Conservation (phyloP, 73 alveolate genomes). For the Stentor coeruleus region DNA sequence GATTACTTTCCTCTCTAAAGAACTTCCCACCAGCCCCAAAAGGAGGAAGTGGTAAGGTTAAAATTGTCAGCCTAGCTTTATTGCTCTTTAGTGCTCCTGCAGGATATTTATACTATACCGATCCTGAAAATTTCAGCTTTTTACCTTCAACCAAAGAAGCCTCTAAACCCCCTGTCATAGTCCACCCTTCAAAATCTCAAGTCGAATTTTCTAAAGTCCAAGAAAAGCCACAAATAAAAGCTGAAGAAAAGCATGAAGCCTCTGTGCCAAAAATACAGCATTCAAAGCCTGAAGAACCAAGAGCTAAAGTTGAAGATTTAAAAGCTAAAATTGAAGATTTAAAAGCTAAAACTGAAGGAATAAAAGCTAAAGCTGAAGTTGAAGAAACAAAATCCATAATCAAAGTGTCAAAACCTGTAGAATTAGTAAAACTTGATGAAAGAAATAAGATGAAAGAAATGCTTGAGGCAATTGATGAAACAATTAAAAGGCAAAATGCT, state of each 20-base stretch:
- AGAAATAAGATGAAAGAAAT: neutral
- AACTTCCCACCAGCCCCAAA: neutral
- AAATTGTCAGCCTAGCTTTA: neutral
- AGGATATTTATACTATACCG: neutral
- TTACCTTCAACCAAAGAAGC: neutral
- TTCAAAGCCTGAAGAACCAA: neutral
- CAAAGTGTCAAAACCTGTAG: no score
- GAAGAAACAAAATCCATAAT: no score
- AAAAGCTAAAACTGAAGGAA: neutral
- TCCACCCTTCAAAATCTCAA: neutral
- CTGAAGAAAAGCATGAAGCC: neutral
- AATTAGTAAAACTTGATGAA: neutral
- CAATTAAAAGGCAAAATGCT: no score
- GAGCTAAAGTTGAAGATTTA: neutral
- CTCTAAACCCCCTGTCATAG: neutral
- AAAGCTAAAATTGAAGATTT: neutral
- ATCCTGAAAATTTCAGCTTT: neutral
- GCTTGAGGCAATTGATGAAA: no score
- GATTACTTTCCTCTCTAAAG: neutral
- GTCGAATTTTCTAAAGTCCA: neutral
- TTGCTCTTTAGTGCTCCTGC: neutral
- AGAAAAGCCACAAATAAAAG: neutral
- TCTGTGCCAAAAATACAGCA: neutral
- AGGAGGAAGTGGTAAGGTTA: neutral
- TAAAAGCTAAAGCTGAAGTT: neutral